phyloP scores from a whole-genome alignment of 192 early-diverging fungal species.

The Podila minutissima region DNA sequence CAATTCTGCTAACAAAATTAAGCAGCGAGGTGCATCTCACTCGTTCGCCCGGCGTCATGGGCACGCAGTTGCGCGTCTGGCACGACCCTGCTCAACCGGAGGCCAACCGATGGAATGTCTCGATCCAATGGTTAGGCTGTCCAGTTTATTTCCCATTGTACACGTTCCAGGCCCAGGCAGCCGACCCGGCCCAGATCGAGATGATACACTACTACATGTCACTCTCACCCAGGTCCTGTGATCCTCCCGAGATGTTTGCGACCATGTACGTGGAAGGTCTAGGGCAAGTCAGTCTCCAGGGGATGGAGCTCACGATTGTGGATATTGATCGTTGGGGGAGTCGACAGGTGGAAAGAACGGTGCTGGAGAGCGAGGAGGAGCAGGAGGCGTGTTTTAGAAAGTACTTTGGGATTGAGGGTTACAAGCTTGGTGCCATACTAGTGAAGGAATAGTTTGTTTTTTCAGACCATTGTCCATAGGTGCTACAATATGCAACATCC shows the following conservation, averaged over 20 bases:
- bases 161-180: slow-evolving; percentile 7
- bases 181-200: not conserved
- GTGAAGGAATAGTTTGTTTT: not conserved
- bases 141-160: slow-evolving; percentile 14
- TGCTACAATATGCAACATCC: no score
- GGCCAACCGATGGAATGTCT: not conserved
- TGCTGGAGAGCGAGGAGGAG: not conserved
- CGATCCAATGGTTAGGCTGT: slow-evolving; percentile 1
- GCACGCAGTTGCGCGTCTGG: slow-evolving; percentile 1
- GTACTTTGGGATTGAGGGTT: slow-evolving; percentile 18
- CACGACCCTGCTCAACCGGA: not conserved
- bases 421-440: not conserved
- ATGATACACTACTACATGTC: slow-evolving; percentile 19
- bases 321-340: not conserved
- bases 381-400: not conserved
- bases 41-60: slow-evolving; percentile 3
- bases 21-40: not conserved
- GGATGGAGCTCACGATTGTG: slow-evolving; percentile 1
- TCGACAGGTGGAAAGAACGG: not conserved
- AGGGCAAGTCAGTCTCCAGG: slow-evolving; percentile 1
- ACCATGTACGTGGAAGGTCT: not conserved
- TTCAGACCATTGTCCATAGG: no score
- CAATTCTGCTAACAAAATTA: not conserved
- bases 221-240: not conserved
- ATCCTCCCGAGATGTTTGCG: not conserved